These are phyloP conservation scores for Blastobotrys persicus DNA, from an alignment of 1,139 yeast species.

Conservation along the genomic window DNA sequence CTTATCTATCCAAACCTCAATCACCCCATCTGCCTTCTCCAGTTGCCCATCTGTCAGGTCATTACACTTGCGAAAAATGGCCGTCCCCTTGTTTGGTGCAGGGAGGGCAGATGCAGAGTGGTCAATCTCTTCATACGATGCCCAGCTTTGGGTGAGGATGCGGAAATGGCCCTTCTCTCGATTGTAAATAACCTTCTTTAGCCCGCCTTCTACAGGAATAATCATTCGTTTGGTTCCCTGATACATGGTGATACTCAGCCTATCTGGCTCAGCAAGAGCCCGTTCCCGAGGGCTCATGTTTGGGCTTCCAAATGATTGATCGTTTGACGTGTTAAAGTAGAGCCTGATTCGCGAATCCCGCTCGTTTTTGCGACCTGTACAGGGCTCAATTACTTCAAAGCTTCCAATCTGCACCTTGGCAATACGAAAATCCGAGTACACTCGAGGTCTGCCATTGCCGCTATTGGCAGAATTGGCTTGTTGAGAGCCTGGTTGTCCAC, in stretches of 20 bases:
- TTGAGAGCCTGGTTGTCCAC: background rate
- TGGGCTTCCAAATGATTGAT: conserved; percentile 8
- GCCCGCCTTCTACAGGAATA: conserved; percentile 29
- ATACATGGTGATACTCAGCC: conserved; percentile 25
- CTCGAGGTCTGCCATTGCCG: conserved; percentile 9
- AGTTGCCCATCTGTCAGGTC: conserved; percentile 27
- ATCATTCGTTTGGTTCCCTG: conserved; percentile 27
- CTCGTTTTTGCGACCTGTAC: background rate
- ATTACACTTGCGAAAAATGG: conserved; percentile 20
- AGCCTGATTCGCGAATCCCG: conserved; percentile 26
- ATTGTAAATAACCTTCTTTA: conserved; percentile 22
- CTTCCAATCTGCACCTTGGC: conserved; percentile 24
- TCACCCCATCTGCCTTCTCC: conserved; percentile 19
- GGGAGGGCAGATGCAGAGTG: background rate
- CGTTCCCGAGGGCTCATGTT: conserved; percentile 21
- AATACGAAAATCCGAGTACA: conserved; percentile 27
- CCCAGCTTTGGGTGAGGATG: conserved; percentile 27
- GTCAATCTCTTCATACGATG: conserved; percentile 24
- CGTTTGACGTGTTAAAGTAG: conserved; percentile 22
- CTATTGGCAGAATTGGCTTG: too few relatives aligned
- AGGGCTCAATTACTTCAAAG: conserved; percentile 21
- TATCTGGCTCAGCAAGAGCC: conserved; percentile 27
- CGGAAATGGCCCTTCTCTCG: conserved; percentile 25
- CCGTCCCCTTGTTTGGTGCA: conserved; percentile 2
- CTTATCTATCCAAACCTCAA: conserved; percentile 27